Percentiles rank a stretch among this genome's conserved stretches.
Evolutionary conservation across 257 asterid species (phyloP).

Genomic region (Gentiana straminea): DNA sequence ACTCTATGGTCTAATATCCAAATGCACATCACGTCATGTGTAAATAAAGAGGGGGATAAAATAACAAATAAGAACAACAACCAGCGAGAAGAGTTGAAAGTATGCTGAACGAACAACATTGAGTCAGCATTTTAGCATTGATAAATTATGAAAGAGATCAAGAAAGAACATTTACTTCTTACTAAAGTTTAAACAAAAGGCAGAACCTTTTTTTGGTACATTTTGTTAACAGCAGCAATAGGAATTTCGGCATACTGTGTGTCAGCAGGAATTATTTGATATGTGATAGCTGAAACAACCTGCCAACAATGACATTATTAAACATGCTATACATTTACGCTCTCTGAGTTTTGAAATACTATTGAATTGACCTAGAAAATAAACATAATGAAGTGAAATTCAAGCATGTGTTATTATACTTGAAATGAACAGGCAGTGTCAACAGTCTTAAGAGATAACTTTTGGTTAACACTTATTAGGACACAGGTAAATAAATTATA

Average conservation of each 20-base stretch:
- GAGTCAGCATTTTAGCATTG: background rate
- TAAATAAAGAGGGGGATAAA: no score
- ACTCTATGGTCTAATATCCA: no score
- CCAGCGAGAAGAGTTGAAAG: background rate
- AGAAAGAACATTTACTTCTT: background rate
- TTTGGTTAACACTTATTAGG: no score
- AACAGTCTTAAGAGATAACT: background rate
- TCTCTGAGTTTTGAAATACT: no score
- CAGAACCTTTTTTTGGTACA: constrained; percentile 62
- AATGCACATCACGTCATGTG: no score
- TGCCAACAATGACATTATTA: constrained; percentile 12
- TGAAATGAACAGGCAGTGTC: background rate
- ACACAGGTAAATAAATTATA: constrained; percentile 1
- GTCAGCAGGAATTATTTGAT: constrained; percentile 78
- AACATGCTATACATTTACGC: background rate
- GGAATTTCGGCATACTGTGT: constrained; percentile 91
- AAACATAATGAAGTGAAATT: no score
- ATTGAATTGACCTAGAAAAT: no score
- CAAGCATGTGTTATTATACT: background rate
- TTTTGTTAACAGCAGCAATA: constrained; percentile 70
- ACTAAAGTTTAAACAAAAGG: constrained; percentile 3
- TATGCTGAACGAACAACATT: background rate
- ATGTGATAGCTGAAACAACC: constrained; percentile 86
- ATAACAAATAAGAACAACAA: background rate
- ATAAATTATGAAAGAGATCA: no score